Base-by-base conservation (phyloP, 768 basidiomycete genomes). In the Mycena albidolilacea region DNA sequence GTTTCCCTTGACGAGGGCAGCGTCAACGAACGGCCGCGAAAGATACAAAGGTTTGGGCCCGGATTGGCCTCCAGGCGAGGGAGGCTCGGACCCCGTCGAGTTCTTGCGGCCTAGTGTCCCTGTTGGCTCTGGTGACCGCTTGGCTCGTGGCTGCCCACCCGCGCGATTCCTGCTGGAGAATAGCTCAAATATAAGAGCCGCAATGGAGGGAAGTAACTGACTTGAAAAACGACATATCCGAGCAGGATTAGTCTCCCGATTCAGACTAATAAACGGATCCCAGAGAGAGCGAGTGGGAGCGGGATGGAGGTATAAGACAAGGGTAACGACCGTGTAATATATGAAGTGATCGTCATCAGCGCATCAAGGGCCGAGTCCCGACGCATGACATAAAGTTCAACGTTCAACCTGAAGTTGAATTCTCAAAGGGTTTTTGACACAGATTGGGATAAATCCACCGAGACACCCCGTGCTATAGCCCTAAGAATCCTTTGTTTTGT, bases 1-100 rank as follows among this genome's bases (percentile, higher is more conserved):
- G 83, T 97, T 98, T 30, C 97, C 97, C 82, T 97, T 98, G 71
- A 99, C 97, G 55, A 99, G 88, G 0, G 97, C 96, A 2, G 96
- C 93, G 77, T 97, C 97, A 67, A 94, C 95, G 81, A 99, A 99
- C 4, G 97, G 97, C 66, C 94, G 94, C 82, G 94, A 97, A 12
- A 98, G 88, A 80, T 97, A 98, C 19, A 98, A 84, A 1, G 95
- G 93, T 75, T 94, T 95, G 41, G 78, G 75, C 12, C 78, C 77
- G 14, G 75, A 21, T 5, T 44, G 46, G 41, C 77, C 80, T 11
- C 82, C 80, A 14, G 86, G 86, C 19, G 85, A 86, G 7, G 84
- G 80, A 5, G 85, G 84, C 59, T 85, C 84, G 19, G 85, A 84
- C 4, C 80, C 83, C 67, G 78, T 71, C 17, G 81, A 81, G 54